Evolutionary conservation across 2,329 filamentous ascomycete species (phyloP).

Genomic region (Fusarium sp.): DNA sequence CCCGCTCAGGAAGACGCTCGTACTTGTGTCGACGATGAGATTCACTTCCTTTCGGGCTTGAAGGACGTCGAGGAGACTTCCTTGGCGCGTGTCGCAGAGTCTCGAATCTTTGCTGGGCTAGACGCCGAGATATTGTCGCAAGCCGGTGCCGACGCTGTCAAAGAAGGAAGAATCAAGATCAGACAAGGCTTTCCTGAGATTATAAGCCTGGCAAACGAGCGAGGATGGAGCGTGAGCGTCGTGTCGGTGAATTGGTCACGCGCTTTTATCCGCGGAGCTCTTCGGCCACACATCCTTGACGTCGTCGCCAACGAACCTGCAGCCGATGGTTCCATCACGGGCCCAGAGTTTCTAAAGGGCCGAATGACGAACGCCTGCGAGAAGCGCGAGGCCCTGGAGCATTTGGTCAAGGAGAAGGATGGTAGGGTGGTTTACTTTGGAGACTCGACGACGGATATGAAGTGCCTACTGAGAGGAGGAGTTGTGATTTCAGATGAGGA

Average conservation of each 20-base stretch:
- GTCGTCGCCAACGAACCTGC: constrained; percentile 60
- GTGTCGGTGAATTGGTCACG: constrained; percentile 66
- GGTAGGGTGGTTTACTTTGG: constrained; percentile 64
- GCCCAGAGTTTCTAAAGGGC: constrained; percentile 49
- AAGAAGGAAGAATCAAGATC: constrained; percentile 49
- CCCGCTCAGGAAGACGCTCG: constrained; percentile 49
- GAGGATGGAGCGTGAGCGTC: constrained; percentile 56
- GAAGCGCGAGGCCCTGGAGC: constrained; percentile 58
- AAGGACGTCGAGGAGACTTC: constrained; percentile 60
- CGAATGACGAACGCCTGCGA: constrained; percentile 56
- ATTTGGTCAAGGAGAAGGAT: constrained; percentile 39
- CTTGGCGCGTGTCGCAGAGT: constrained; percentile 56
- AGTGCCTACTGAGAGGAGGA: constrained; percentile 62
- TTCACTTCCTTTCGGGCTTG: constrained; percentile 57
- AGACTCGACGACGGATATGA: constrained; percentile 68
- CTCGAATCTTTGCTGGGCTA: constrained; percentile 60
- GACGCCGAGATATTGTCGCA: constrained; percentile 46
- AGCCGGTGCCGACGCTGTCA: constrained; percentile 54
- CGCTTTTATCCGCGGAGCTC: constrained; percentile 60
- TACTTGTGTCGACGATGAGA: constrained; percentile 52
- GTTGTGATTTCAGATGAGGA: constrained; percentile 59
- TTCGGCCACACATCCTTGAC: constrained; percentile 48
- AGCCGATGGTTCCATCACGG: constrained; percentile 54
- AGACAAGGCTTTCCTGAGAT: constrained; percentile 56
- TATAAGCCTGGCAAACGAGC: constrained; percentile 39